Evolutionary conservation across 768 basidiomycete genomes (phyloP).

Genomic region (Lentinus brumalis): DNA sequence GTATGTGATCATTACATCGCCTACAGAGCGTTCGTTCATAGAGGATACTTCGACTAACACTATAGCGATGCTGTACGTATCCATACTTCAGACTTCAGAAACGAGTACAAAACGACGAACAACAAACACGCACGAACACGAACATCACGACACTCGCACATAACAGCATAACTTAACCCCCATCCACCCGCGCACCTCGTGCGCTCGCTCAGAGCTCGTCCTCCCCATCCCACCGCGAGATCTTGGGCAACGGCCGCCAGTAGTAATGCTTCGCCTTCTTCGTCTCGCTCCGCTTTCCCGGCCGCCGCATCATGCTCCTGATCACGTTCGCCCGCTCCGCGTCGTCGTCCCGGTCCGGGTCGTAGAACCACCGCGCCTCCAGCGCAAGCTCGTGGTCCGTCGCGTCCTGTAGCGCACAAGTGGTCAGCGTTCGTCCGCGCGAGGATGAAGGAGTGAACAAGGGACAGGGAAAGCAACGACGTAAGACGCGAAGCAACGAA

Average conservation of each 20-base stretch:
- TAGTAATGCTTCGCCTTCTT: slow-evolving; percentile 89
- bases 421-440: slow-evolving; percentile 4
- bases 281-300: slow-evolving; percentile 73
- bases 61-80: neutral
- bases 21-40: too few species aligned
- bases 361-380: slow-evolving; percentile 76
- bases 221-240: slow-evolving; percentile 73
- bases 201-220: slow-evolving; percentile 50
- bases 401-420: slow-evolving; percentile 31
- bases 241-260: slow-evolving; percentile 72
- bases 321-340: slow-evolving; percentile 69
- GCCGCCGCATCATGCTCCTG: slow-evolving; percentile 72
- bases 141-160: too few species aligned
- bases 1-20: too few species aligned
- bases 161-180: too few species aligned
- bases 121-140: too few species aligned
- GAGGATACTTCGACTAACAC: neutral
- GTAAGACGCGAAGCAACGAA: neutral
- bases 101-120: too few species aligned
- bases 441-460: neutral
- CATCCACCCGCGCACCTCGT: too few species aligned
- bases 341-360: slow-evolving; percentile 71
- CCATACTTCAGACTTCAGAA: too few species aligned
- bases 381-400: slow-evolving; percentile 47
- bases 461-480: neutral